Evolutionary conservation across 1,284 basidiomycete genomes (phyloP), one percentile per base, ranked within the genome.

Genomic region (Ganoderma meredithae): DNA sequence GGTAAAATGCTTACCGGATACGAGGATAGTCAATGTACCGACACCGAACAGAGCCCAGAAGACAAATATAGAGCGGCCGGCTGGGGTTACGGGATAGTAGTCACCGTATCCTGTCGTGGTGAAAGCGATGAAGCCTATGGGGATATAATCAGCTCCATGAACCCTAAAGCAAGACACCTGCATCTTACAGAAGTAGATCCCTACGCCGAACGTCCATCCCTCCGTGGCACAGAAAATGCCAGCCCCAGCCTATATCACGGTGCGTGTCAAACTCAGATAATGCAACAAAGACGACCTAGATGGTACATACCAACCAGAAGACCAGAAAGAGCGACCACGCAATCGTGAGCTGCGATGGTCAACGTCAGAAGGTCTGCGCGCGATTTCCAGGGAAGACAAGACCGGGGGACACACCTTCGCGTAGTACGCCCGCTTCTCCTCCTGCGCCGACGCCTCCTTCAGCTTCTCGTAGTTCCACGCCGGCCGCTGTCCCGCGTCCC

Each of bases 21-120:
- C 85, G 12, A 93, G 82, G 44, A 92, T 88, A 0, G 92, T 92
- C 85, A 94, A 87, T 0, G 91, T 88, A 1, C 85, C 91, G 22
- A 95, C 90, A 27, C 93, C 93, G 10, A 93, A 79, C 56, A 96
- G 79, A 0, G 93, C 91, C 94, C 94, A 95, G 9, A 90, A 86
- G 63, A 95, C 87, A 77, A 96, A 95, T 60, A 95, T 84, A 6
- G 90, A 88, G 31, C 92, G 85, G 3, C 94, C 94, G 6, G 90
- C 86, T 15, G 89, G 85, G 0, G 90, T 89, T 52, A 78, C 76
- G 0, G 91, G 92, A 0, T 84, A 76, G 41, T 84, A 82, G 72
- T 95, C 92, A 9, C 93, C 91, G 74, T 90, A 94, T 3, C 93
- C 91, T 27, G 91, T 86, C 0, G 89, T 91, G 0, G 86, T 86